Conservation (phyloP, 306 rosid species). For the Abrus precatorius region DNA sequence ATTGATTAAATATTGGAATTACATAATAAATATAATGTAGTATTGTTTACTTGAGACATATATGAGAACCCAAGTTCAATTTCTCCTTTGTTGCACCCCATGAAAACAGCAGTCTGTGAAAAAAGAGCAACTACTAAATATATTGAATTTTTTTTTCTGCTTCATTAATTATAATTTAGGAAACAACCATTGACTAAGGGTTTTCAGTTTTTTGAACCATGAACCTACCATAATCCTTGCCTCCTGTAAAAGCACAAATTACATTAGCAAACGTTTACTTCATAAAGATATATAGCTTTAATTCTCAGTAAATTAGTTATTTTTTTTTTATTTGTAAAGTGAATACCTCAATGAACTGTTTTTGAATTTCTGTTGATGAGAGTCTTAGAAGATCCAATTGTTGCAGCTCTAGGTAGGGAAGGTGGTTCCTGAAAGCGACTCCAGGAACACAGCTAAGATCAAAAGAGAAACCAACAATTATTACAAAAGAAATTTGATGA, state of each 20-base stretch:
- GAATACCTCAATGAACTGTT: slow-evolving; percentile 63
- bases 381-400: slow-evolving; percentile 62
- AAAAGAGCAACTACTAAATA: neutral
- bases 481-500: neutral
- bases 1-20: neutral
- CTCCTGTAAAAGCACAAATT: slow-evolving; percentile 57
- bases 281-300: neutral
- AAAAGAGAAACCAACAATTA: neutral
- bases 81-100: slow-evolving; percentile 88
- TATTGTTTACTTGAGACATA: slow-evolving; percentile 66
- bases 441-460: slow-evolving; percentile 75
- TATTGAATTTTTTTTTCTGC: neutral
- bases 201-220: neutral
- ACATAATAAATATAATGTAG: neutral
- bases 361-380: slow-evolving; percentile 61
- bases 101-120: slow-evolving; percentile 75
- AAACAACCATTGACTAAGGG: neutral
- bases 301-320: neutral
- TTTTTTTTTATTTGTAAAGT: neutral
- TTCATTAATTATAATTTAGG: neutral
- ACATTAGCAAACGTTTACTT: neutral
- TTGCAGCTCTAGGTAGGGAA: slow-evolving; percentile 64
- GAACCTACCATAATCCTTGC: slow-evolving; percentile 82
- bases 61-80: slow-evolving; percentile 81
- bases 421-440: slow-evolving; percentile 60